These are phyloP conservation scores for Dendrobium officinale DNA, from an alignment of 106 monocot species.

Conservation along the genomic window DNA sequence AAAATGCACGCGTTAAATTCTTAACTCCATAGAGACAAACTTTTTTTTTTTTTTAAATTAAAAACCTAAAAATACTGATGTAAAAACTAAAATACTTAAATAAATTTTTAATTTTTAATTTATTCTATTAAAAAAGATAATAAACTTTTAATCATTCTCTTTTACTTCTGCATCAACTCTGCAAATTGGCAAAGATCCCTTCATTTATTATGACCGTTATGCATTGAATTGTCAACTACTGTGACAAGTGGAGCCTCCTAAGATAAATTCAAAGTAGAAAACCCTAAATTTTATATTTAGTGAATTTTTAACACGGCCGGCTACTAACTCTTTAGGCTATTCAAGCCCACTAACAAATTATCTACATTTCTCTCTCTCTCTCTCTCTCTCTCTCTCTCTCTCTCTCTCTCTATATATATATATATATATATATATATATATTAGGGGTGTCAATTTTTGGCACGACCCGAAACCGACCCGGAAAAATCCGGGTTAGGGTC, in stretches of 20 bases:
- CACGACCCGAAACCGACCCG: too few relatives aligned
- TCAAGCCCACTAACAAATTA: background rate
- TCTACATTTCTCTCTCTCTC: background rate
- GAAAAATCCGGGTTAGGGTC: too few relatives aligned
- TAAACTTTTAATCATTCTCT: too few relatives aligned
- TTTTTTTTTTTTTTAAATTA: too few relatives aligned
- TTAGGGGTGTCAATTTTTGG: background rate
- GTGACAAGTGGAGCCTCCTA: background rate
- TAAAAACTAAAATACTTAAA: too few relatives aligned
- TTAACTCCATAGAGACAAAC: too few relatives aligned
- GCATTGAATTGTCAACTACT: background rate
- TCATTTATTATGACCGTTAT: background rate
- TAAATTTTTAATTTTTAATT: too few relatives aligned
- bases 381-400: background rate
- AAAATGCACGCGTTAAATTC: too few relatives aligned
- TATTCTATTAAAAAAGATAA: too few relatives aligned
- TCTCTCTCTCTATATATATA: too few relatives aligned
- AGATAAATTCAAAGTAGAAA: background rate
- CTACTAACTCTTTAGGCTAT: background rate
- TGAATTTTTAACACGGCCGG: background rate
- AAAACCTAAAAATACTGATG: too few relatives aligned
- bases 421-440: background rate
- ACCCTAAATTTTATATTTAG: background rate
- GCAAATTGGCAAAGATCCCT: background rate
- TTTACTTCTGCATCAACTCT: too few relatives aligned